These are phyloP conservation scores for Posidonia australis DNA, from an alignment of 106 monocot species.

Conservation along the genomic window DNA sequence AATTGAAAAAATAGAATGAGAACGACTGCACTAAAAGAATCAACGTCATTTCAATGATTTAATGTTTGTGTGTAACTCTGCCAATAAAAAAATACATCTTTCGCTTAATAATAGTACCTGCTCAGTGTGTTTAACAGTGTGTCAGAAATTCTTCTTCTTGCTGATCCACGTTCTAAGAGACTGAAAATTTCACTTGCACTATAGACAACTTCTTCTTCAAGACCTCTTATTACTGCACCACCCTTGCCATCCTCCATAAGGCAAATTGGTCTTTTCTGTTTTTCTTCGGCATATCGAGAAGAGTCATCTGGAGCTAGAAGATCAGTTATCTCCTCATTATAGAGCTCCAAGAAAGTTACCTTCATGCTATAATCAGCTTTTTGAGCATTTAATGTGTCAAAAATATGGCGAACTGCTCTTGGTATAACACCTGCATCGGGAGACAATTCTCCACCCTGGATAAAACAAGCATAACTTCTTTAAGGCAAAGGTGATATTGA, in stretches of 20 bases:
- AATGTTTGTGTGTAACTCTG: no score
- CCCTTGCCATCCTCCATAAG: constrained; percentile 91
- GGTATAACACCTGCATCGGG: constrained; percentile 68
- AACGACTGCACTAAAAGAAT: constrained; percentile 43
- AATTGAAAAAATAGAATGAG: constrained; percentile 69
- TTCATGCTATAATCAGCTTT: constrained; percentile 66
- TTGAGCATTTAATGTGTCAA: constrained; percentile 53
- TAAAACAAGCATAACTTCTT: constrained; percentile 1
- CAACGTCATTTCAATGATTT: background rate
- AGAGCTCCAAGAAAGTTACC: constrained; percentile 68
- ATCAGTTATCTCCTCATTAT: constrained; percentile 80
- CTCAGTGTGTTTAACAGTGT: constrained; percentile 68
- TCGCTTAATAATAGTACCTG: constrained; percentile 31
- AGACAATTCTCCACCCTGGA: constrained; percentile 35
- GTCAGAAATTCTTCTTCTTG: constrained; percentile 49
- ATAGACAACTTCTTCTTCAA: constrained; percentile 61
- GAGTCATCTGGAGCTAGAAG: constrained; percentile 49
- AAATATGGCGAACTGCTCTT: constrained; percentile 64
- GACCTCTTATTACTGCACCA: constrained; percentile 66
- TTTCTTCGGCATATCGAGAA: constrained; percentile 32
- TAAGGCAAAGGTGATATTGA: background rate
- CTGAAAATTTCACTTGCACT: constrained; percentile 55
- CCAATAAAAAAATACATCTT: no score
- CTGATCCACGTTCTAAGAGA: constrained; percentile 46
- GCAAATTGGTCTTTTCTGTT: constrained; percentile 46